A percentile compares a stretch with the other conserved stretches of the same genome.
Conservation (phyloP, 306 rosid genomes). For the Glycyrrhiza uralensis region DNA sequence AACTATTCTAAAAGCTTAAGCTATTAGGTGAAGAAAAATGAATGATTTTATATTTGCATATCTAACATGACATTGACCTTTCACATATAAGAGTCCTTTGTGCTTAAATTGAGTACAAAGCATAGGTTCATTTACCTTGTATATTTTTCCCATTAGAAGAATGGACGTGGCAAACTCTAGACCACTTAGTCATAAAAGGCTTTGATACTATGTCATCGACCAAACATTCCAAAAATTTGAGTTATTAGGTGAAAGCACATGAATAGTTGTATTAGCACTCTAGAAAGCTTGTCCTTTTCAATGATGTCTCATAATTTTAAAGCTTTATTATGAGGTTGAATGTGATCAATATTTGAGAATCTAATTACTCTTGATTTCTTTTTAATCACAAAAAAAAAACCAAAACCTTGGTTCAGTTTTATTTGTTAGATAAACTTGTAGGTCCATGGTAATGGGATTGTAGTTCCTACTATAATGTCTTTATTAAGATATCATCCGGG, state of each 20-base stretch:
- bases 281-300: background rate
- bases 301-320: background rate
- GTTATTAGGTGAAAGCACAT: too few relatives aligned
- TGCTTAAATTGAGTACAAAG: background rate
- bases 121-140: background rate
- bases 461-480: background rate
- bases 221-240: too few relatives aligned
- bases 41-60: background rate
- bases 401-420: background rate
- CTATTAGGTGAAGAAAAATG: background rate
- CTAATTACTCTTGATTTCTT: conserved; percentile 1
- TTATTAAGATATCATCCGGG: background rate
- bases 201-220: too few relatives aligned
- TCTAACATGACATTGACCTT: background rate
- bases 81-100: background rate
- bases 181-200: background rate
- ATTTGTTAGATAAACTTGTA: background rate
- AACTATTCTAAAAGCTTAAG: background rate
- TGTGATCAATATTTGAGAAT: too few relatives aligned
- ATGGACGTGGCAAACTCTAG: background rate
- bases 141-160: background rate
- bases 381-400: background rate
- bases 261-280: background rate
- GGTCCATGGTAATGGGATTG: background rate
- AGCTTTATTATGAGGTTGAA: too few relatives aligned